phyloP scores from a whole-genome alignment of 2,329 filamentous ascomycete genomes.

The Aspergillus candidus region DNA sequence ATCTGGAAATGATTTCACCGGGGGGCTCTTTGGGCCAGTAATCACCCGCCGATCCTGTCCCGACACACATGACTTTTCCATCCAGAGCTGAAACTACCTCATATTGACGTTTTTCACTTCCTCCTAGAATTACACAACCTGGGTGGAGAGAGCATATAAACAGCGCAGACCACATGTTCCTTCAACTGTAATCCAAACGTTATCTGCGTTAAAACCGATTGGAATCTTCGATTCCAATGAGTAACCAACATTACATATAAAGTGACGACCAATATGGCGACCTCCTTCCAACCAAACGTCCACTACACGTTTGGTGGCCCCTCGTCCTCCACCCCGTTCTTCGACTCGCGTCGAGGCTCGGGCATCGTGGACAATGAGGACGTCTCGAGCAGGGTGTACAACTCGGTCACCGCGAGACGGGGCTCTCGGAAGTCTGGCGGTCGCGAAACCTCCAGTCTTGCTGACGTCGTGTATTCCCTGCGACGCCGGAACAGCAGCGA shows the following conservation, averaged over 20 bases:
- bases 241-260: neutral
- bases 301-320: conserved; percentile 10
- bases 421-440: conserved; percentile 8
- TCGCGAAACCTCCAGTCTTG: conserved; percentile 9
- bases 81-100: too few relatives aligned
- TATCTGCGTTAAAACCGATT: conserved; percentile 2
- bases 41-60: too few relatives aligned
- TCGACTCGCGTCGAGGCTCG: conserved; percentile 2
- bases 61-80: too few relatives aligned
- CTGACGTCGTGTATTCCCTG: conserved; percentile 11
- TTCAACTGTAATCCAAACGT: too few relatives aligned
- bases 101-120: too few relatives aligned
- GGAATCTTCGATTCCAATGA: neutral
- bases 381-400: conserved; percentile 4
- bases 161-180: too few relatives aligned
- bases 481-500: conserved; percentile 11
- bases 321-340: conserved; percentile 1
- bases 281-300: conserved; percentile 13
- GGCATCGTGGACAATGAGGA: conserved; percentile 7
- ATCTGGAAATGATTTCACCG: too few relatives aligned
- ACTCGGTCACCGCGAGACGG: neutral
- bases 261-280: conserved; percentile 7
- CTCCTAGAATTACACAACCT: too few relatives aligned
- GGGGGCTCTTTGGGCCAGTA: too few relatives aligned
- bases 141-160: too few relatives aligned